Base-by-base conservation (phyloP, 257 asterid species). In the Craterostigma plantagineum region DNA sequence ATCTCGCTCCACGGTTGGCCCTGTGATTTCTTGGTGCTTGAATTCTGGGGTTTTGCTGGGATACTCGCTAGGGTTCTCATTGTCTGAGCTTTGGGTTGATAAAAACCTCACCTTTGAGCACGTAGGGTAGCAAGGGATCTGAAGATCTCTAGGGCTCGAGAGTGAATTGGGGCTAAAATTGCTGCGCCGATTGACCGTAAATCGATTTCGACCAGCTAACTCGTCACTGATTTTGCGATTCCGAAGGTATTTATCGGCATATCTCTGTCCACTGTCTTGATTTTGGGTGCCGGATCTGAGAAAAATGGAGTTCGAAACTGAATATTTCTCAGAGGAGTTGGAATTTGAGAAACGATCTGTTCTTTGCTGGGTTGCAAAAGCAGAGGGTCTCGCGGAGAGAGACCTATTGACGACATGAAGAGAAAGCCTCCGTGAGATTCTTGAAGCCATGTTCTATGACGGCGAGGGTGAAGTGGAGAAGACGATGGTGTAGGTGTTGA, bases 1-100 rank as follows among this genome's bases (percentile, higher is more conserved):
- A 39, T 87, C 98, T 8, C 93, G 73, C 11, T 87, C 98, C 45
- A 87, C 98, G 0, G 98, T 82, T 0, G 98, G 95, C 2, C 98
- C 95, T 8, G 91, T 76, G 70, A 87, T 87, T 51, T 87, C 95
- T 48, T 87, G 95, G 84, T 87, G 91, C 90, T 70, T 64, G 18
- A 74, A 63, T 63, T 79, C 91, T 17, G 57, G 71, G 50, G 40
- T 52, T 16, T 60, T 65, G 60, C 65, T 62, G n/a, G 71, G 72
- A 43, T 63, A 38, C 15, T 68, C 71, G 11, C 4, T 18, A 5
- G 65, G 62, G 40, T 10, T 58, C 48, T 64, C 60, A 13, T 58
- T 47, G 27, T 53, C 59, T 2, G 73, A 56, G 39, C 51, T 56
- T 11, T 83, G 61, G 49, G 75, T 62, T 50, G 93, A 83, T 11